phyloP scores from a whole-genome alignment of 2,329 filamentous ascomycete genomes.

The Pseudogymnoascus sp. region DNA sequence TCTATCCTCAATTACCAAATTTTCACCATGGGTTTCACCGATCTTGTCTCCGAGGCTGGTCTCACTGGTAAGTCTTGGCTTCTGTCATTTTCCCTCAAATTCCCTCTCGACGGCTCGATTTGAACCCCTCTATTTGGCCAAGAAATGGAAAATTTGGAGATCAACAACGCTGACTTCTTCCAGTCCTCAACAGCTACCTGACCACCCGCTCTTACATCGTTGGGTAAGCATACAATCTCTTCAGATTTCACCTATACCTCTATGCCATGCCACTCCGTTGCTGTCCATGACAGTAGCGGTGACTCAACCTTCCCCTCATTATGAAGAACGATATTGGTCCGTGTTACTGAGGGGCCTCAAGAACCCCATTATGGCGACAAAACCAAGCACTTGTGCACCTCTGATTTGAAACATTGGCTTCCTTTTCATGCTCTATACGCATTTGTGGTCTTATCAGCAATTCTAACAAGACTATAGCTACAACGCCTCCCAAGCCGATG shows the following conservation, averaged over 20 bases:
- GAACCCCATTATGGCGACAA: conserved; percentile 77
- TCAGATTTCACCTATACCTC: conserved; percentile 15
- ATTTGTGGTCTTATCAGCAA: conserved; percentile 16
- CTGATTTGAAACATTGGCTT: conserved; percentile 45
- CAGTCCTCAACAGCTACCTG: conserved; percentile 67
- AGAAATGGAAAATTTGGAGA: conserved; percentile 10
- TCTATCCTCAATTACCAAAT: not conserved
- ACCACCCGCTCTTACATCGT: conserved; percentile 72
- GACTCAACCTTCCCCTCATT: conserved; percentile 21
- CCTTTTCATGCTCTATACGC: conserved; percentile 19
- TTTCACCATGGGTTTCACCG: conserved; percentile 58
- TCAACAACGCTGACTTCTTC: conserved; percentile 26
- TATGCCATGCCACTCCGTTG: conserved; percentile 20
- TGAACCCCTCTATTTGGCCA: conserved; percentile 12
- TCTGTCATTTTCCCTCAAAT: not conserved
- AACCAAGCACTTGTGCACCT: conserved; percentile 69
- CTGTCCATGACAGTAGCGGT: not conserved
- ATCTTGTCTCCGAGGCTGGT: conserved; percentile 60
- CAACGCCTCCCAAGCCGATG: conserved; percentile 85
- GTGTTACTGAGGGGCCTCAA: conserved; percentile 94
- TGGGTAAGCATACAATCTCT: conserved; percentile 54
- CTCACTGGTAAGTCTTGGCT: conserved; percentile 41
- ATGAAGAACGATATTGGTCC: conserved; percentile 91
- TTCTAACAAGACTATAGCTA: conserved; percentile 31
- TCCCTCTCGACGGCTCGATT: conserved; percentile 9